Evolutionary conservation across 2,329 filamentous ascomycete species (phyloP).

Genomic region (Pseudocercospora macadamiae): DNA sequence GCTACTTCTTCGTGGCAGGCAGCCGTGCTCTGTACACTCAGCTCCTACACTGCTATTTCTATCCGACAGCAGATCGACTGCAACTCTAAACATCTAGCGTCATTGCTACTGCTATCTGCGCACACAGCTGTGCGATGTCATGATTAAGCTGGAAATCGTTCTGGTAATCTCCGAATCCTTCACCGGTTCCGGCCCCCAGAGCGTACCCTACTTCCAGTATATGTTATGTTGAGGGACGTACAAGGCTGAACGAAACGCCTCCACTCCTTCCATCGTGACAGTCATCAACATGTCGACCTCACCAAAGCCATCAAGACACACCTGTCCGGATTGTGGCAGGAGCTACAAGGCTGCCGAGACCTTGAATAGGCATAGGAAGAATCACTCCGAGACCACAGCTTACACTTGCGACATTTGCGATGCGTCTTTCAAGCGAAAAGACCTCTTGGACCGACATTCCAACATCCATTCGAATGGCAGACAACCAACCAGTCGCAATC

Average conservation of each 20-base stretch:
- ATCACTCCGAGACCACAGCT: constrained; percentile 20
- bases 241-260: background rate
- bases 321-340: constrained; percentile 25
- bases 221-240: background rate
- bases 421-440: constrained; percentile 28
- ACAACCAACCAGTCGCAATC: constrained; percentile 8
- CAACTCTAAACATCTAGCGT: background rate
- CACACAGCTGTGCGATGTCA: background rate
- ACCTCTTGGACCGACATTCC: constrained; percentile 27
- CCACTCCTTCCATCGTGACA: background rate
- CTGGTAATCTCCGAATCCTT: background rate
- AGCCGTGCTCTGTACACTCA: background rate
- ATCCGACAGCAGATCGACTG: background rate
- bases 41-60: background rate
- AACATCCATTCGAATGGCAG: constrained; percentile 23
- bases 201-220: background rate
- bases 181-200: background rate
- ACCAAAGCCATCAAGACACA: constrained; percentile 15
- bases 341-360: constrained; percentile 28
- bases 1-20: background rate
- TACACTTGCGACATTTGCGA: constrained; percentile 24
- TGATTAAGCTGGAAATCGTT: background rate
- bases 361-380: constrained; percentile 27
- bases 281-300: constrained; percentile 10
- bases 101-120: background rate